Base-by-base conservation (phyloP, 1,139 yeast species). In the Arxiozyma bovina region DNA sequence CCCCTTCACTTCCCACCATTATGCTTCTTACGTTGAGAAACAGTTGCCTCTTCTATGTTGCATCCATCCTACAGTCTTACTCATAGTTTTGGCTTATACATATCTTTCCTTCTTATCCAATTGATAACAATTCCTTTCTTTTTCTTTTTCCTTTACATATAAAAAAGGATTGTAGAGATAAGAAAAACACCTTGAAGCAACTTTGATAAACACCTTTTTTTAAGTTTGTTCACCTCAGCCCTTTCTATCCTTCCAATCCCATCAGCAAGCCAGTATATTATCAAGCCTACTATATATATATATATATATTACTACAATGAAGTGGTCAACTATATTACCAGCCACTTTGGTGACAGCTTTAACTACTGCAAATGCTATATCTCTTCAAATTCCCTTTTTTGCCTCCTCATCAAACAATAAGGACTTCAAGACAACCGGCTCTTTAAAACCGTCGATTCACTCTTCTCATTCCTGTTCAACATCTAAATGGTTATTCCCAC, bases 301-400 rank as follows among this genome's bases (percentile, higher is more conserved):
- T 34, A 34, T 15, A 34, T 34, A 27, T 34, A 34, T 12, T 6
- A 15, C 8, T 2, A 46, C 12, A 46, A 46, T 46, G 49, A 46
- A 46, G 49, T 46, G 49, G 49, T 46, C 49, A 15, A 46, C 42
- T 34, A 46, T 46, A n/a, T 46, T 46, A 21, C 49, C 49, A 5
- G 49, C 43, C n/a, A 46, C 49, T 34, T 34, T 46, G 42, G 30
- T 20, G 7, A 27, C 49, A n/a, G 18, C 49, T 34, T 23, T 38
- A n/a, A 46, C 22, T 2, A 42, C 45, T 17, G 42, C 34, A 12
- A 46, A 49, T 20, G 51, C 51, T 25, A 34, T 44, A 30, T 49
- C 51, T 34, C 30, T 49, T 34, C 51, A 49, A 49, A 40, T 30
- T 20, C 51, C 51, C 41, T 43, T 49, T 30, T 42, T 42, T 34